These are phyloP conservation scores for Skeletonema tropicum DNA, from an alignment of 108 stramenopile genomes.

Conservation along the genomic window DNA sequence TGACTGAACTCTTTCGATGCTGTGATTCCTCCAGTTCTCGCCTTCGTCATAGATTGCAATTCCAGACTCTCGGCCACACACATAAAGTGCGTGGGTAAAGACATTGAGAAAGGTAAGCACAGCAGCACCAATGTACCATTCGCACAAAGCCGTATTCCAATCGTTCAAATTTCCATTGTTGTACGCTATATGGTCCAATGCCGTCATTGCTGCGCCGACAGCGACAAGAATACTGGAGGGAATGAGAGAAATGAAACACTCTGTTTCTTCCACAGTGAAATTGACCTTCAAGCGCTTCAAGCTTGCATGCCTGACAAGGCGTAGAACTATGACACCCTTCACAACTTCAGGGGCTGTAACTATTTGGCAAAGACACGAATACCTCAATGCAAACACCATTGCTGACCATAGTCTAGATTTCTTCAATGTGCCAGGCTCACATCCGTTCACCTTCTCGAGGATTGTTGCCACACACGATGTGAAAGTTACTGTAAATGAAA, in stretches of 20 bases:
- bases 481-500: background rate
- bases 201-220: background rate
- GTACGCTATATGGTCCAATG: background rate
- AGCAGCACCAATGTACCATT: background rate
- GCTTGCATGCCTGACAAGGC: background rate
- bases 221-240: background rate
- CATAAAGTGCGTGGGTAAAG: background rate
- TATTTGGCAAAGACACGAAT: background rate
- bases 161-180: background rate
- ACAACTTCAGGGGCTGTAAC: background rate
- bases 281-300: background rate
- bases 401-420: background rate
- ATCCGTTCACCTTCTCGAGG: background rate
- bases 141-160: background rate
- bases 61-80: background rate
- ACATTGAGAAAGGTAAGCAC: background rate
- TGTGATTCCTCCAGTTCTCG: background rate
- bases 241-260: background rate
- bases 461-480: background rate
- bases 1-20: background rate
- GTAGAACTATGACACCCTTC: background rate
- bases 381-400: background rate
- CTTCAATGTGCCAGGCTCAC: background rate
- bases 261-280: slow-evolving; percentile 2
- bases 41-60: background rate